Conservation (phyloP, 1,284 basidiomycete genomes). For the Cutaneotrichosporon curvatum region DNA sequence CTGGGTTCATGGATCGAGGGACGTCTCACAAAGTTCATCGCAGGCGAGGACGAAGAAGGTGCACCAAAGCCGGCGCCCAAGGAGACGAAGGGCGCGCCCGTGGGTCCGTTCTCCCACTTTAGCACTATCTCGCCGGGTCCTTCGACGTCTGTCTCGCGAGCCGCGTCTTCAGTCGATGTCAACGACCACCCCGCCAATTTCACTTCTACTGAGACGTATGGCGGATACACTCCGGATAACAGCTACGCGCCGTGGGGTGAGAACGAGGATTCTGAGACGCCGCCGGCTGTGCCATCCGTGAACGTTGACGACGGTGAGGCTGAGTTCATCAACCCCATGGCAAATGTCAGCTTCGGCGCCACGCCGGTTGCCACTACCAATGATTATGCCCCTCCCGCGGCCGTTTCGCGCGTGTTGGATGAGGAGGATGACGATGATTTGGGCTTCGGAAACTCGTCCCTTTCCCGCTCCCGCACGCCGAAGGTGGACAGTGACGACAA, state of each 20-base stretch:
- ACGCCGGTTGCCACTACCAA: background rate
- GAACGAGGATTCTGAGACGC: slow-evolving; percentile 3
- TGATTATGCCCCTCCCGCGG: slow-evolving; percentile 1
- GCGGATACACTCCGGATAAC: background rate
- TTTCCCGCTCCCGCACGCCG: slow-evolving; percentile 31
- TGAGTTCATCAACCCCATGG: slow-evolving; percentile 51
- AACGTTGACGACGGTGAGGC: slow-evolving; percentile 46
- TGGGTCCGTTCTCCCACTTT: slow-evolving; percentile 89
- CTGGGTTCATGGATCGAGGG: slow-evolving; percentile 91
- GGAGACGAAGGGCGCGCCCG: slow-evolving; percentile 29
- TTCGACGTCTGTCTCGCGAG: slow-evolving; percentile 53
- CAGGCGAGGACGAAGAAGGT: slow-evolving; percentile 61
- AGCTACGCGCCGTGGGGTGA: slow-evolving; percentile 15
- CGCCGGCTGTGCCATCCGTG: slow-evolving; percentile 8
- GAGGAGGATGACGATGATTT: slow-evolving; percentile 79
- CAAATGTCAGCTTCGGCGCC: slow-evolving; percentile 6
- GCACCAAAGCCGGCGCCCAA: slow-evolving; percentile 19
- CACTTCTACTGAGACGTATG: background rate
- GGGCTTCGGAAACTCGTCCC: slow-evolving; percentile 72
- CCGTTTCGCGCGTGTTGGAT: slow-evolving; percentile 6
- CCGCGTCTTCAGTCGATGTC: slow-evolving; percentile 15
- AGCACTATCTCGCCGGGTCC: slow-evolving; percentile 83
- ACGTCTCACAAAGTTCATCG: slow-evolving; percentile 92
- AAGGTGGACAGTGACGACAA: slow-evolving; percentile 35
- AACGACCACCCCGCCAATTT: background rate